Evolutionary conservation across 2,329 filamentous ascomycete species (phyloP), one percentile per base, ranked within the genome.

Genomic region (Aspergillus ochraceus): DNA sequence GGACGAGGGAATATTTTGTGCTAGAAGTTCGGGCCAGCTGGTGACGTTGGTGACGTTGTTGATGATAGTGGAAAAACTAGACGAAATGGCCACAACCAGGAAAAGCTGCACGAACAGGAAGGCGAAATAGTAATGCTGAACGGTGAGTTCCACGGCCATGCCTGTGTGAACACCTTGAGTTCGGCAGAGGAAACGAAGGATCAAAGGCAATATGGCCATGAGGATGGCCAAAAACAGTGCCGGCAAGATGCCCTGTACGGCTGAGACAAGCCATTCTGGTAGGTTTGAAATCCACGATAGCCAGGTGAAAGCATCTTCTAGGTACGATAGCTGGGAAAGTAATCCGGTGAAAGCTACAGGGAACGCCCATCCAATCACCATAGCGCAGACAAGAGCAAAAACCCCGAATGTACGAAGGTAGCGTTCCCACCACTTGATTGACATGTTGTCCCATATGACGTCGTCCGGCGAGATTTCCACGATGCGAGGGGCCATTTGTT

Each of bases 391-490:
- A 24, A 90, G 68, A 8, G 79, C 76, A 30, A 91, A 78, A 11
- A 94, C 88, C 9, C 89, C 73, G 39, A 80, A 84, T 2, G 87
- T 88, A 29, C 92, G 86, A 30, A 92, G 70, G 83, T 94, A 97
- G 58, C 89, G 85, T 63, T 94, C 88, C 92, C 93, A 98, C 94
- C 95, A 98, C 57, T 85, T 87, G 68, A 97, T 90, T 0, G 92
- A 93, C 88, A 99, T 94, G 71, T 99, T 99, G 65, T 96, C 91
- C 95, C 95, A 99, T 46, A 96, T 84, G 9, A 99, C 92, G 72
- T 98, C 93, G 49, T 89, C 88, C 0, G 95, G 95, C 6, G 92
- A 92, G 51, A 99, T 92, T 72, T 99, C 95, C n/a, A 97, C 90
- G 46, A 91, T 85, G 29, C 95, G 87, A 0, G 95, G 95, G 1